A percentile compares a stretch with the other conserved stretches of the same genome.
Evolutionary conservation across 768 basidiomycete species (phyloP).

Genomic region (Mycena indigotica): DNA sequence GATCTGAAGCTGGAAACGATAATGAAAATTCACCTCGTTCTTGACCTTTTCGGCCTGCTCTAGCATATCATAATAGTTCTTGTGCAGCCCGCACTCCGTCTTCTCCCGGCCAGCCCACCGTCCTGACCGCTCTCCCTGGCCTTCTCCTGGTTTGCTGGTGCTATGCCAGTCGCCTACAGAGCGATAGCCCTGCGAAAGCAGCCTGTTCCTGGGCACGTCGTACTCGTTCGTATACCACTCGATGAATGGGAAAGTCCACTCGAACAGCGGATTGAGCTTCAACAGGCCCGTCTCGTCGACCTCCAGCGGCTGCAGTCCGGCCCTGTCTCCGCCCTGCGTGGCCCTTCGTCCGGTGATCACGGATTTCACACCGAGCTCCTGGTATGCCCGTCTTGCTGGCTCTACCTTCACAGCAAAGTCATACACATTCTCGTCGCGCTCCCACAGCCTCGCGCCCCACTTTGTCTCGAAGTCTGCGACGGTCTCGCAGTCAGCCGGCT

Average conservation of each 20-base stretch:
- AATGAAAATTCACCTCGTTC: constrained; percentile 6
- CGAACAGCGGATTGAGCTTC: constrained; percentile 92
- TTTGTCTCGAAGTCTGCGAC: constrained; percentile 75
- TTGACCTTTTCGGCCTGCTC: constrained; percentile 42
- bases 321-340: constrained; percentile 91
- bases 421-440: constrained; percentile 81
- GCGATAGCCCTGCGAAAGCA: constrained; percentile 89
- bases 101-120: constrained; percentile 90
- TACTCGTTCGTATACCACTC: constrained; percentile 83
- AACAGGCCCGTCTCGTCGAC: constrained; percentile 87
- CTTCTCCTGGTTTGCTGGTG: constrained; percentile 68
- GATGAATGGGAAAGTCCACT: constrained; percentile 84
- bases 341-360: constrained; percentile 95
- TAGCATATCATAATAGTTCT: constrained; percentile 84
- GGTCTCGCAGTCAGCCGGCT: constrained; percentile 69
- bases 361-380: constrained; percentile 72
- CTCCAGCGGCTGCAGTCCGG: constrained; percentile 81
- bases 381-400: constrained; percentile 87
- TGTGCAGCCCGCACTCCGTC: constrained; percentile 95
- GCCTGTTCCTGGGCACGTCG: constrained; percentile 82
- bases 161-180: constrained; percentile 99
- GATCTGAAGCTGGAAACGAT: not conserved
- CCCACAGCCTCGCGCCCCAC: constrained; percentile 85
- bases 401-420: constrained; percentile 97
- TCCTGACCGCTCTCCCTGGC: constrained; percentile 85